Evolutionary conservation across 208 protist genomes (phyloP), one percentile per base, ranked within the genome.

Genomic region (Angomonas deanei): DNA sequence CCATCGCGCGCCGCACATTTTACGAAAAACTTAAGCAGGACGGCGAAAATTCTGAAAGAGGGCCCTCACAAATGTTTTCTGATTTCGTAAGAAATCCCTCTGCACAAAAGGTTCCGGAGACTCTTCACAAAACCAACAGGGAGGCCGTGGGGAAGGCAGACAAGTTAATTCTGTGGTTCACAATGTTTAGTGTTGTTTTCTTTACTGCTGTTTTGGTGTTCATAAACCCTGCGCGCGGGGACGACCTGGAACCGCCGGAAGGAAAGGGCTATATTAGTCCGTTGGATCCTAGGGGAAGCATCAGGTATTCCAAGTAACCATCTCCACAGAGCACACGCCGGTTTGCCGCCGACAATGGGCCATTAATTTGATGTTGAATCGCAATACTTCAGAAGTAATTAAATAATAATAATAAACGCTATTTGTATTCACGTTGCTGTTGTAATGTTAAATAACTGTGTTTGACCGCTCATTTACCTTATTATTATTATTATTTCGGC

Each of bases 11-110:
- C 5, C 74, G 77, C n/a, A 64, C 27, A 27, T 92, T 83, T 52
- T 92, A 92, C 62, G 81, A 88, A 27, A 82, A 84, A 54, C 69
- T 92, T 27, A 66, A 74, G 17, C 31, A 84, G 54, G 64, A 82
- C 36, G 63, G 76, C 11, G 79, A 88, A 17, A 54, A 63, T 10
- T 85, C 78, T 46, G 79, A 88, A 26, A 69, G 70, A 4, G 76
- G 79, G 3, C 70, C 79, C 15, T 8, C 36, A 42, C 11, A 15
- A 42, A 42, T 86, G 63, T 86, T 82, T 59, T 3, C 59, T 11
- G 74, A 80, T 11, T 82, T 86, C 52, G 67, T 72, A 1, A 78
- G 68, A 30, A 79, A 58, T 59, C 62, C 79, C 2, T n/a, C 67
- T 42, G 50, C 65, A 1, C 67, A 68, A 55, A 19, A 61, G 24